Evolutionary conservation across 2,329 filamentous ascomycete genomes (phyloP).

Genomic region (Tolypocladium tundrense): DNA sequence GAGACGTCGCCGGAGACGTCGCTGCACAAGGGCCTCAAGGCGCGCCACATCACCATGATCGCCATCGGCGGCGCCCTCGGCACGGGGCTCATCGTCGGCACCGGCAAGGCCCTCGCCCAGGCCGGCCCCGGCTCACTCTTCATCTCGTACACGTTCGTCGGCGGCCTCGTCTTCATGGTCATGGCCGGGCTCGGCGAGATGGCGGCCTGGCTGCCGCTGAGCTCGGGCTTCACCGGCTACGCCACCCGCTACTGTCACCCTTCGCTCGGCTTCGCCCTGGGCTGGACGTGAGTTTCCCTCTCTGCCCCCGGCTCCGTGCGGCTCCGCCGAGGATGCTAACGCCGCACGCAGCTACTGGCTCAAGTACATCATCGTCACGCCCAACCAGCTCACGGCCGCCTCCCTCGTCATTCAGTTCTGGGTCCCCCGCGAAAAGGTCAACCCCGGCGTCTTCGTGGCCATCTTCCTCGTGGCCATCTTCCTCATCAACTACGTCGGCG

Average conservation of each 20-base stretch:
- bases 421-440: slow-evolving; percentile 54
- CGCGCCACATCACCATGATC: slow-evolving; percentile 47
- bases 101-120: slow-evolving; percentile 42
- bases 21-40: slow-evolving; percentile 42
- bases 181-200: slow-evolving; percentile 79
- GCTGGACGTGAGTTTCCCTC: slow-evolving; percentile 48
- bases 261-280: slow-evolving; percentile 68
- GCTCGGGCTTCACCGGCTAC: slow-evolving; percentile 73
- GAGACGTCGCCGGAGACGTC: slow-evolving; percentile 38
- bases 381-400: slow-evolving; percentile 76
- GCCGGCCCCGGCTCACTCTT: slow-evolving; percentile 56
- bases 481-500: slow-evolving; percentile 50
- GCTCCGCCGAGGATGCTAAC: neutral
- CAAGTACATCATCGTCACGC: slow-evolving; percentile 78
- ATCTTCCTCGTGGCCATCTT: slow-evolving; percentile 55
- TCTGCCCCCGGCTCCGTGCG: neutral
- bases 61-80: slow-evolving; percentile 68
- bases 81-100: slow-evolving; percentile 65
- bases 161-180: slow-evolving; percentile 66
- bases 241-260: slow-evolving; percentile 71
- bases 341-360: slow-evolving; percentile 42
- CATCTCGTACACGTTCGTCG: slow-evolving; percentile 60
- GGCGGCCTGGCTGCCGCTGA: slow-evolving; percentile 71
- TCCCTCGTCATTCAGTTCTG: slow-evolving; percentile 72
- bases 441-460: slow-evolving; percentile 72